phyloP scores from a whole-genome alignment of 2,329 filamentous ascomycete genomes.

The Aspergillus brasiliensis region DNA sequence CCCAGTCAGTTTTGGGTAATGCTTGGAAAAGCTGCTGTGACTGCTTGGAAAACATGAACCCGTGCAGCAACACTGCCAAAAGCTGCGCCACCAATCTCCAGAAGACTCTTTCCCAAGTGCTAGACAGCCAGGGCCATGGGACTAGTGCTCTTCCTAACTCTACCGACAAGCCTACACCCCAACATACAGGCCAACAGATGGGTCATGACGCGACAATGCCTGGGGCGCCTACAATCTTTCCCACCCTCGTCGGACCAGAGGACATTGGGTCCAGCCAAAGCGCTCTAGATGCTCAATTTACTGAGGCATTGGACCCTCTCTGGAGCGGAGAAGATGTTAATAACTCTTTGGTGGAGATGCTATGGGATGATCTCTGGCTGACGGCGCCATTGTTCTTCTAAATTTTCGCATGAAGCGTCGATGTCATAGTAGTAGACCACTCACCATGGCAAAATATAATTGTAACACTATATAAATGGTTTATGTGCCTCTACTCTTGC shows the following conservation, averaged over 20 bases:
- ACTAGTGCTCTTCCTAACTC: not conserved
- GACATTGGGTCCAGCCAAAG: not conserved
- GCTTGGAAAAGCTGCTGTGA: not conserved
- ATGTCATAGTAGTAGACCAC: too few relatives aligned
- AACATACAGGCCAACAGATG: not conserved
- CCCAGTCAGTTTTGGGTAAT: not conserved
- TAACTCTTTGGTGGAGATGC: not conserved
- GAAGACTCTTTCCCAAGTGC: not conserved
- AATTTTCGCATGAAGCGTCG: not conserved
- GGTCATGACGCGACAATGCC: not conserved
- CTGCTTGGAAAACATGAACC: not conserved
- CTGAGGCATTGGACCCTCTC: not conserved
- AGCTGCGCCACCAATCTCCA: not conserved
- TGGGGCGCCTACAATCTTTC: not conserved
- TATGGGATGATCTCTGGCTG: not conserved
- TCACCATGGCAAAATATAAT: too few relatives aligned
- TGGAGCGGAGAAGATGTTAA: not conserved
- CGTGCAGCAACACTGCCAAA: not conserved
- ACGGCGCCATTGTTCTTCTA: not conserved
- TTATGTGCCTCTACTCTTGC: too few relatives aligned
- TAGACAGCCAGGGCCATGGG: not conserved
- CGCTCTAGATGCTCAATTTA: not conserved
- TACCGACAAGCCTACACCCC: not conserved
- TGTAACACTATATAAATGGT: too few relatives aligned
- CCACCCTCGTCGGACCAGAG: not conserved